Evolutionary conservation across 768 basidiomycete genomes (phyloP).

Genomic region (Austroboletus eburneus): DNA sequence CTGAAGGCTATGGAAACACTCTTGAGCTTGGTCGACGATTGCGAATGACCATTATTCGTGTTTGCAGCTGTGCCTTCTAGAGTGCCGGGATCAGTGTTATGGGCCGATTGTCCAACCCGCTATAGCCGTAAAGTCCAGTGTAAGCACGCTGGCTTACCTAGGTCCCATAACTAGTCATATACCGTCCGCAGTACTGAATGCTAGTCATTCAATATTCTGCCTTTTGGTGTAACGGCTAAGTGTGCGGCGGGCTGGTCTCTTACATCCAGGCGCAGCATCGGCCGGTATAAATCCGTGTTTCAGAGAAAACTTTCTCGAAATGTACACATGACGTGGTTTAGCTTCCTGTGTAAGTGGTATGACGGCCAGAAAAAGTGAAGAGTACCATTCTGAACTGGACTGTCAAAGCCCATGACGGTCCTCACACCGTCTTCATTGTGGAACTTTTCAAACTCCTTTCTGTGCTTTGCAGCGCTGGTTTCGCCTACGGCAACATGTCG

Average conservation of each 20-base stretch:
- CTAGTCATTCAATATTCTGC: no score
- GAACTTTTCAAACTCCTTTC: constrained; percentile 79
- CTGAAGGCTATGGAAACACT: constrained; percentile 61
- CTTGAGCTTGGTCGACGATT: constrained; percentile 28
- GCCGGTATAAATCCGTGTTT: constrained; percentile 83
- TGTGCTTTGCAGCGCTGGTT: constrained; percentile 55
- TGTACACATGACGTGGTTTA: constrained; percentile 91
- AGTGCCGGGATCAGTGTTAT: constrained; percentile 59
- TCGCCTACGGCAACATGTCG: constrained; percentile 25
- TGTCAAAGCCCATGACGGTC: constrained; percentile 87
- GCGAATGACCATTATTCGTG: no score
- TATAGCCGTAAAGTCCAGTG: constrained; percentile 95
- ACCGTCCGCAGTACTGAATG: no score
- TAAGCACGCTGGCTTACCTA: no score
- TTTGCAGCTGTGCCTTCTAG: no score
- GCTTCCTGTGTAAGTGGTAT: no score
- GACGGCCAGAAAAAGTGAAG: background rate
- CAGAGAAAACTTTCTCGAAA: constrained; percentile 89
- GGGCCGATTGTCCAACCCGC: constrained; percentile 83
- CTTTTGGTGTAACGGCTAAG: no score
- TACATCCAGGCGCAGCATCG: constrained; percentile 84
- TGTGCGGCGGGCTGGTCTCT: no score
- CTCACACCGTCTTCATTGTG: constrained; percentile 90
- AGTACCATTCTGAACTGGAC: constrained; percentile 80
- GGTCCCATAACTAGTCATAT: no score